These are phyloP conservation scores for Botryotinia convoluta DNA, from an alignment of 2,329 filamentous ascomycete genomes.

Conservation along the genomic window DNA sequence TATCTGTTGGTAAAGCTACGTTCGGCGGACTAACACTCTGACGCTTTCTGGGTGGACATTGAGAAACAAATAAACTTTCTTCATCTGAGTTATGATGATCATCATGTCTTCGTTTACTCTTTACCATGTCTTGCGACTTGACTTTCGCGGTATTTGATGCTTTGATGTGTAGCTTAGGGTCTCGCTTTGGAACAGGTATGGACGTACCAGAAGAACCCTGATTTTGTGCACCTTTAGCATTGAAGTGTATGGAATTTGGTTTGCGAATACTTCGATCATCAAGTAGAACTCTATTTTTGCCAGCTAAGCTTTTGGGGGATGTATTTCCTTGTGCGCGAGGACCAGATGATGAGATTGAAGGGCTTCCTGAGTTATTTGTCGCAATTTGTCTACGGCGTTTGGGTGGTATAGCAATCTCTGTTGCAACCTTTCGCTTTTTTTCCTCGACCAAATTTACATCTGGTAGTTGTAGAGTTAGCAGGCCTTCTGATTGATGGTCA, in stretches of 20 bases:
- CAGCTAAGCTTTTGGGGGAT: neutral
- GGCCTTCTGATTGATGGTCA: neutral
- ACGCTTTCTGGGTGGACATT: slow-evolving; percentile 23
- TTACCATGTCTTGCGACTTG: neutral
- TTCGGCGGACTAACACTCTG: slow-evolving; percentile 22
- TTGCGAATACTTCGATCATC: slow-evolving; percentile 27
- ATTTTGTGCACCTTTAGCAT: slow-evolving; percentile 27
- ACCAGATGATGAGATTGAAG: neutral
- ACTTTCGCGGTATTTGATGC: slow-evolving; percentile 5
- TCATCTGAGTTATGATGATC: neutral
- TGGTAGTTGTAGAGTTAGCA: neutral
- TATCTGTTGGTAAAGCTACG: neutral
- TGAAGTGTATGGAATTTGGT: slow-evolving; percentile 28
- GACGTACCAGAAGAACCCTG: slow-evolving; percentile 26
- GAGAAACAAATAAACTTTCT: neutral
- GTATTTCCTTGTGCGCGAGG: neutral
- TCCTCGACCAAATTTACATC: neutral
- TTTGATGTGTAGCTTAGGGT: neutral
- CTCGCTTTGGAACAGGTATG: neutral
- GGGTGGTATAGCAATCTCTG: neutral
- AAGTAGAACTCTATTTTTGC: neutral
- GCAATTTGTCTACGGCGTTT: slow-evolving; percentile 7
- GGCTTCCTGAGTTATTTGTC: neutral
- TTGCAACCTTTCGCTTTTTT: slow-evolving; percentile 16
- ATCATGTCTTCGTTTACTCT: slow-evolving; percentile 3